These are phyloP conservation scores for Stenocarpella maydis DNA, from an alignment of 2,329 filamentous ascomycete genomes.

Conservation along the genomic window DNA sequence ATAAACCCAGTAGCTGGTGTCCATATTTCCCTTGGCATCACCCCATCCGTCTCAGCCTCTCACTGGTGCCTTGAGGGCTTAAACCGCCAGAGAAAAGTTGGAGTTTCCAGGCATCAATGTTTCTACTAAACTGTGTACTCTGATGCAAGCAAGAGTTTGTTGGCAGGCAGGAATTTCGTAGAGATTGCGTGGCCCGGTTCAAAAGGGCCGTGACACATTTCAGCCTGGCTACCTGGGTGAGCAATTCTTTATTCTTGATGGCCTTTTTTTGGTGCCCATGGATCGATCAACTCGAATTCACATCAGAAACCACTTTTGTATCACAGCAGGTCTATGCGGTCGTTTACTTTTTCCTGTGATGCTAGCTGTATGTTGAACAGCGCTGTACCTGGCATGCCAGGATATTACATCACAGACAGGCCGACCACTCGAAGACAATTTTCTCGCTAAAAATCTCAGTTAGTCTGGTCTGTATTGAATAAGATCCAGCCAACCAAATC, in stretches of 20 bases:
- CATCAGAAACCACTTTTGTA: no score
- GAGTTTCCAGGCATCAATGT: neutral
- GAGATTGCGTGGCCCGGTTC: neutral
- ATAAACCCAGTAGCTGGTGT: neutral
- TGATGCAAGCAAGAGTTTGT: neutral
- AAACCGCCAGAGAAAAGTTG: no score
- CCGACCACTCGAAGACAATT: no score
- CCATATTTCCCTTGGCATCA: no score
- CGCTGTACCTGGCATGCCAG: no score
- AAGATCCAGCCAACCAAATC: neutral
- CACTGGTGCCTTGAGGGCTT: neutral
- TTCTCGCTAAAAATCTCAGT: no score
- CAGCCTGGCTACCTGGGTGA: no score
- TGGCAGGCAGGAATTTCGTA: neutral
- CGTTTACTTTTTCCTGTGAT: no score
- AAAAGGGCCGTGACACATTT: neutral
- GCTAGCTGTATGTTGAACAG: no score
- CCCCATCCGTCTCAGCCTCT: neutral
- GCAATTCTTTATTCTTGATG: neutral
- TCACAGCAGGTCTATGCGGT: no score
- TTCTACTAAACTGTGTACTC: neutral
- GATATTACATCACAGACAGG: no score
- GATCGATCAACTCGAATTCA: neutral
- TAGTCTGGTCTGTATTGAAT: neutral
- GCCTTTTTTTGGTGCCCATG: neutral